phyloP scores from a whole-genome alignment of 2,329 filamentous ascomycete species.

The Colletotrichum endophyticum region DNA sequence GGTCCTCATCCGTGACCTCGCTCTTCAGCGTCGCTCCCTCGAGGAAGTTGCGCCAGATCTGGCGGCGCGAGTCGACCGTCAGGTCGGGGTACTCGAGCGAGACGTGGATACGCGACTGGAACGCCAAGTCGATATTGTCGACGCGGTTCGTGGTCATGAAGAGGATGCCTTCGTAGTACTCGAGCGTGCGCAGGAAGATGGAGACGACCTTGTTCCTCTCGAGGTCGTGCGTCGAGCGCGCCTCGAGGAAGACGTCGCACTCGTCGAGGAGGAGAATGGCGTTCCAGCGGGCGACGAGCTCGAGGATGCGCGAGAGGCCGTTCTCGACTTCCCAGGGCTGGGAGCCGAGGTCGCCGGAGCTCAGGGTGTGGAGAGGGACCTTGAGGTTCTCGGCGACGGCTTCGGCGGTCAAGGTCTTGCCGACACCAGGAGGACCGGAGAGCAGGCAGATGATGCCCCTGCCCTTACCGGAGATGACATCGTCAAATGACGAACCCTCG shows the following conservation, averaged over 20 bases:
- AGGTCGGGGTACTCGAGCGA: conserved; percentile 51
- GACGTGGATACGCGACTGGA: conserved; percentile 53
- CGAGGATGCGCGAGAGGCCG: conserved; percentile 58
- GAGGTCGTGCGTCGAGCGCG: conserved; percentile 37
- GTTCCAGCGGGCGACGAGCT: conserved; percentile 66
- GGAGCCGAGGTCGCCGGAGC: conserved; percentile 74
- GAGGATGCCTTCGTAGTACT: conserved; percentile 54
- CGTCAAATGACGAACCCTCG: conserved; percentile 50
- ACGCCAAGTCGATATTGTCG: conserved; percentile 49
- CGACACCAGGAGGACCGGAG: conserved; percentile 52
- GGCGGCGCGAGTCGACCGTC: conserved; percentile 35
- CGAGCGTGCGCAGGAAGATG: conserved; percentile 47
- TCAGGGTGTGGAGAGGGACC: conserved; percentile 55
- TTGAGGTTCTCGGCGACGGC: conserved; percentile 54
- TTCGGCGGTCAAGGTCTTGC: conserved; percentile 55
- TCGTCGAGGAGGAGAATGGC: conserved; percentile 44
- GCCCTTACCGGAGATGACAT: conserved; percentile 57
- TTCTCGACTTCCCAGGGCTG: conserved; percentile 68
- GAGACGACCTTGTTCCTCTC: conserved; percentile 36
- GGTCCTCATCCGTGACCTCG: conserved; percentile 27
- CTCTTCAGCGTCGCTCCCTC: conserved; percentile 31
- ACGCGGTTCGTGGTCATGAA: conserved; percentile 55
- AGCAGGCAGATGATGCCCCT: conserved; percentile 55
- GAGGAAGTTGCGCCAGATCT: conserved; percentile 46
- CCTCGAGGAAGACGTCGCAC: conserved; percentile 48